Evolutionary conservation across 257 asterid genomes (phyloP).

Genomic region (Ilex asprella): DNA sequence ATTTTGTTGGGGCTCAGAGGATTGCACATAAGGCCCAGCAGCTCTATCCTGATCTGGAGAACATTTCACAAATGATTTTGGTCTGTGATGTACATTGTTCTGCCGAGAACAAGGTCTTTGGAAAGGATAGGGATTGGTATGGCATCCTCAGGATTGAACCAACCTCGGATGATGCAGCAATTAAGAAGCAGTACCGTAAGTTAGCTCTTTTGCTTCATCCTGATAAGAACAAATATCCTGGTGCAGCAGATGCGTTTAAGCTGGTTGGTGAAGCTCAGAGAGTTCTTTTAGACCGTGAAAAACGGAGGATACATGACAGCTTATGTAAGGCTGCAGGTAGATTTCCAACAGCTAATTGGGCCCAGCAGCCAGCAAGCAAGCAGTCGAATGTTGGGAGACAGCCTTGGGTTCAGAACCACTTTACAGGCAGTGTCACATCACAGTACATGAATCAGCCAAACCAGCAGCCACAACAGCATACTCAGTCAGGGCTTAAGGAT

Average conservation of each 20-base stretch:
- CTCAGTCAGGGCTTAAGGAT: conserved; percentile 9
- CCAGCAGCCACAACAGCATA: conserved; percentile 17
- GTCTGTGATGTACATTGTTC: conserved; percentile 61
- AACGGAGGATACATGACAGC: conserved; percentile 23
- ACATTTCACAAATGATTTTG: conserved; percentile 33
- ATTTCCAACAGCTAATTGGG: conserved; percentile 9
- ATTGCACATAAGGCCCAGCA: conserved; percentile 35
- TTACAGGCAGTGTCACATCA: conserved; percentile 8
- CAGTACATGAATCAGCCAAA: conserved; percentile 15
- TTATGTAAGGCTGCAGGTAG: conserved; percentile 20
- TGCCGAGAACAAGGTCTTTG: conserved; percentile 18
- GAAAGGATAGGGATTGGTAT: conserved; percentile 51
- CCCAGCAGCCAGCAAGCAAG: conserved; percentile 13
- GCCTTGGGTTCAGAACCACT: conserved; percentile 24
- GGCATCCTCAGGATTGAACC: conserved; percentile 39
- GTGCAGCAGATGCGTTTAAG: conserved; percentile 55
- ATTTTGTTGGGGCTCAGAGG: conserved; percentile 38
- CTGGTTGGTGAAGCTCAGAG: conserved; percentile 40
- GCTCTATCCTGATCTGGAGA: conserved; percentile 33
- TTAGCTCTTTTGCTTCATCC: conserved; percentile 58
- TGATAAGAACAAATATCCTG: conserved; percentile 47
- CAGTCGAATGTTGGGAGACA: conserved; percentile 21
- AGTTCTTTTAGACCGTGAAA: conserved; percentile 30
- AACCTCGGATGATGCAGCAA: conserved; percentile 38
- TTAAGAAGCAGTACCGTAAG: conserved; percentile 36